phyloP scores from a whole-genome alignment of 345 rosid genomes.

The Euphorbia lathyris region DNA sequence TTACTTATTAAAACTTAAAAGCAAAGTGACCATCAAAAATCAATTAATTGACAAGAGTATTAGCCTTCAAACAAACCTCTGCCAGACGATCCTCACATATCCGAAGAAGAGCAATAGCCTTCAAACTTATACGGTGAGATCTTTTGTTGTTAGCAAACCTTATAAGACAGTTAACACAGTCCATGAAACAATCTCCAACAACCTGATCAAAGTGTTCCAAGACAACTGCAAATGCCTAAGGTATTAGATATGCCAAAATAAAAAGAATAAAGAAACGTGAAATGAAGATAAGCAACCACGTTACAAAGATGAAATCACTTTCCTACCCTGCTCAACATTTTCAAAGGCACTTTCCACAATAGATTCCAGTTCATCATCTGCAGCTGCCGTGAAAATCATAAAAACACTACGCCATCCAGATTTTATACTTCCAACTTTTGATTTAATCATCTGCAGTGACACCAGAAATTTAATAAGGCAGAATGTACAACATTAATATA shows the following conservation, averaged over 20 bases:
- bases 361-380: slow-evolving; percentile 78
- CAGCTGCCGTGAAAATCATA: slow-evolving; percentile 91
- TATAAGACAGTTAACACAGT: slow-evolving; percentile 96
- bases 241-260: slow-evolving; percentile 30
- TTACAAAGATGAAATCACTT: not conserved
- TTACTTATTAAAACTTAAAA: too few species aligned
- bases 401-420: slow-evolving; percentile 96
- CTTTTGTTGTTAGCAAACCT: slow-evolving; percentile 91
- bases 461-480: slow-evolving; percentile 15
- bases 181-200: slow-evolving; percentile 98
- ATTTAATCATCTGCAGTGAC: slow-evolving; percentile 75
- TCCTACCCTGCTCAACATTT: slow-evolving; percentile 85
- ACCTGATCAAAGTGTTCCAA: slow-evolving; percentile 99
- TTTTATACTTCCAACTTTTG: slow-evolving; percentile 87
- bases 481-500: not conserved
- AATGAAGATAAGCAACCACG: not conserved
- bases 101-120: slow-evolving; percentile 98
- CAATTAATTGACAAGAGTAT: not conserved
- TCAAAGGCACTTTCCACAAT: slow-evolving; percentile 92
- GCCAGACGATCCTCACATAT: slow-evolving; percentile 99
- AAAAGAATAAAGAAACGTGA: not conserved
- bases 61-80: slow-evolving; percentile 52
- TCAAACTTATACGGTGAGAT: slow-evolving; percentile 90
- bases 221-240: slow-evolving; percentile 65
- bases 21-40: not conserved